phyloP scores from a whole-genome alignment of 2,329 filamentous ascomycete genomes.

The Aspergillus tubingensis region DNA sequence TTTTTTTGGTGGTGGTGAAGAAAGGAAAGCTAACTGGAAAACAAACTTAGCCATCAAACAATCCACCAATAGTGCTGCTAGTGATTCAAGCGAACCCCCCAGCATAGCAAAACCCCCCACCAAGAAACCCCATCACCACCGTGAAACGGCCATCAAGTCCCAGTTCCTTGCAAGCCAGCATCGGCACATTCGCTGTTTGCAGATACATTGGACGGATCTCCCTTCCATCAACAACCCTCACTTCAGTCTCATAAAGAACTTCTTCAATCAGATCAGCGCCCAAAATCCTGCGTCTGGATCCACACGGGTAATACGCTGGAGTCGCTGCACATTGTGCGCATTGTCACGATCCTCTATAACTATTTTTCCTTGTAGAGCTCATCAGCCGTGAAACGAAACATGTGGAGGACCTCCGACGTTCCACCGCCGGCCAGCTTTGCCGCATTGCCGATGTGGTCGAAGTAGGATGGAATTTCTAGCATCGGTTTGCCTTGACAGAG shows the following conservation, averaged over 20 bases:
- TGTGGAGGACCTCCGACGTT: constrained; percentile 40
- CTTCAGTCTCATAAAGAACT: constrained; percentile 41
- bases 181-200: constrained; percentile 43
- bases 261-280: constrained; percentile 38
- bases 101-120: neutral
- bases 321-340: constrained; percentile 36
- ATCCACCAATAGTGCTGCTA: neutral
- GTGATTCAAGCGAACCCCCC: neutral
- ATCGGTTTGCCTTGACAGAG: constrained; percentile 33
- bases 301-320: constrained; percentile 44
- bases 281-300: constrained; percentile 42
- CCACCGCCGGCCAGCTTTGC: constrained; percentile 40
- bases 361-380: constrained; percentile 34
- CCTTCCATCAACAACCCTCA: constrained; percentile 16
- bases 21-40: too few species aligned
- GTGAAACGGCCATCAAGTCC: neutral
- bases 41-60: neutral
- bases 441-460: constrained; percentile 47
- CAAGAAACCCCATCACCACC: neutral
- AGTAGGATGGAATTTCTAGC: constrained; percentile 43
- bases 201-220: constrained; percentile 44
- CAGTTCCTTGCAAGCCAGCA: neutral
- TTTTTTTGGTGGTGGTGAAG: too few species aligned
- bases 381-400: constrained; percentile 36
- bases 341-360: constrained; percentile 36